Evolutionary conservation across 2,329 filamentous ascomycete genomes (phyloP).

Genomic region (Aplosporella prunicola): DNA sequence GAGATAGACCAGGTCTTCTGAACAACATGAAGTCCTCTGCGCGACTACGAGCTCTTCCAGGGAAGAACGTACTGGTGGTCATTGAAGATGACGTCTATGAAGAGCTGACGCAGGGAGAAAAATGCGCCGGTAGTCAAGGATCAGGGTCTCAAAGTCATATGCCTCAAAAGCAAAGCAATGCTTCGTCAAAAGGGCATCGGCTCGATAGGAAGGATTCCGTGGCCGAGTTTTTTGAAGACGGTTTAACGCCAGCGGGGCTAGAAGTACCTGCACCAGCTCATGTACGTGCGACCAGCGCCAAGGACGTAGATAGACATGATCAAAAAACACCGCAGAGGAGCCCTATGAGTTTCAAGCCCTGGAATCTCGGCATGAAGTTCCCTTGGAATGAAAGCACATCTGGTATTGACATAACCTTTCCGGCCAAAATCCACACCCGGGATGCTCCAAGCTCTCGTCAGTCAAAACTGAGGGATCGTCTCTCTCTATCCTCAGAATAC

Average conservation of each 20-base stretch:
- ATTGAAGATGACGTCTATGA: conserved; percentile 26
- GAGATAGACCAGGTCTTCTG: conserved; percentile 8
- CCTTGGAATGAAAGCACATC: conserved; percentile 12
- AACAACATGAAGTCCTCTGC: conserved; percentile 24
- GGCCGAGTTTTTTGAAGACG: background rate
- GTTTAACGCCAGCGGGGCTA: conserved; percentile 15
- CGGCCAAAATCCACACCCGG: conserved; percentile 10
- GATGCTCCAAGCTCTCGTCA: conserved; percentile 4
- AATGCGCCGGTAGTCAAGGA: too few species aligned
- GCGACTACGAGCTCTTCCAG: conserved; percentile 25
- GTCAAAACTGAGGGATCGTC: conserved; percentile 8
- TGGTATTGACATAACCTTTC: conserved; percentile 13
- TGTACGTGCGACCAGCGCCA: conserved; percentile 15
- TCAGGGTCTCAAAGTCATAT: background rate
- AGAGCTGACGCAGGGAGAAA: conserved; percentile 20
- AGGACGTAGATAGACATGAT: background rate
- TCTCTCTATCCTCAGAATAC: conserved; percentile 6
- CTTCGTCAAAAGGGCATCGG: conserved; percentile 7
- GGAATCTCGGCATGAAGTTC: conserved; percentile 14
- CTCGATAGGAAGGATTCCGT: conserved; percentile 3
- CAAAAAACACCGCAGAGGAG: background rate
- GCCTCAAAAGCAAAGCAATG: background rate
- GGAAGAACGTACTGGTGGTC: conserved; percentile 22
- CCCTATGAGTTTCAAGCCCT: conserved; percentile 10
- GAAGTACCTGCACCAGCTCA: conserved; percentile 19